Evolutionary conservation across 257 asterid genomes (phyloP).

Genomic region (Galeopsis tetrahit): DNA sequence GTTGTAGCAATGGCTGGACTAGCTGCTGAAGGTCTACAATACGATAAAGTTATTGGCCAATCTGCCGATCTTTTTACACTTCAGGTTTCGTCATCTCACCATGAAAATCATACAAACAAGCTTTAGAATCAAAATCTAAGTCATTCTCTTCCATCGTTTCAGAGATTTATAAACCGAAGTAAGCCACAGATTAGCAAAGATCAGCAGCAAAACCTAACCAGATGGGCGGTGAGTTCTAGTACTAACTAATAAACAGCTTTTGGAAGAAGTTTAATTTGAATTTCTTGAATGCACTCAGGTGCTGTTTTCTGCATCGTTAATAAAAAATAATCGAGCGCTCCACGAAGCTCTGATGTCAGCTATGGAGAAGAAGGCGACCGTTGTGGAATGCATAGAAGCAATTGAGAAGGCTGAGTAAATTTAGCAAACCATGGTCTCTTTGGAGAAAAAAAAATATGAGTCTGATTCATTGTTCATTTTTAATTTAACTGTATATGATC

Average conservation of each 20-base stretch:
- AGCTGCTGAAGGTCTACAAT: slow-evolving; percentile 94
- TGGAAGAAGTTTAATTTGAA: not conserved
- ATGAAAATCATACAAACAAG: not conserved
- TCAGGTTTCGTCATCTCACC: slow-evolving; percentile 57
- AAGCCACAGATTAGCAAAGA: slow-evolving; percentile 84
- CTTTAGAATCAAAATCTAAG: slow-evolving; percentile 2
- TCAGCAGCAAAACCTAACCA: slow-evolving; percentile 94
- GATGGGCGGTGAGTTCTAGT: slow-evolving; percentile 90
- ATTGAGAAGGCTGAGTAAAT: slow-evolving; percentile 67
- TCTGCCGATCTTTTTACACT: slow-evolving; percentile 93
- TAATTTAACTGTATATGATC: not conserved
- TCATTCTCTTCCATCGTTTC: slow-evolving; percentile 32
- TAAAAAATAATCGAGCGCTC: slow-evolving; percentile 63
- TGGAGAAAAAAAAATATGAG: not conserved
- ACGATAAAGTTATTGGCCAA: slow-evolving; percentile 92
- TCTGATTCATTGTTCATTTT: not conserved
- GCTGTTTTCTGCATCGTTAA: slow-evolving; percentile 76
- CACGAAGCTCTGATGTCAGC: slow-evolving; percentile 85
- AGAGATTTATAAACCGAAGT: slow-evolving; percentile 93
- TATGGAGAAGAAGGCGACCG: slow-evolving; percentile 83
- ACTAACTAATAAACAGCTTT: not conserved
- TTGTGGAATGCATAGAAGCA: slow-evolving; percentile 89
- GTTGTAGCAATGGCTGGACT: slow-evolving; percentile 96
- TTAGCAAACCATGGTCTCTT: not conserved
- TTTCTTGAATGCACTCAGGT: slow-evolving; percentile 49